phyloP scores from a whole-genome alignment of 106 monocot genomes.

The Dioscorea alata region DNA sequence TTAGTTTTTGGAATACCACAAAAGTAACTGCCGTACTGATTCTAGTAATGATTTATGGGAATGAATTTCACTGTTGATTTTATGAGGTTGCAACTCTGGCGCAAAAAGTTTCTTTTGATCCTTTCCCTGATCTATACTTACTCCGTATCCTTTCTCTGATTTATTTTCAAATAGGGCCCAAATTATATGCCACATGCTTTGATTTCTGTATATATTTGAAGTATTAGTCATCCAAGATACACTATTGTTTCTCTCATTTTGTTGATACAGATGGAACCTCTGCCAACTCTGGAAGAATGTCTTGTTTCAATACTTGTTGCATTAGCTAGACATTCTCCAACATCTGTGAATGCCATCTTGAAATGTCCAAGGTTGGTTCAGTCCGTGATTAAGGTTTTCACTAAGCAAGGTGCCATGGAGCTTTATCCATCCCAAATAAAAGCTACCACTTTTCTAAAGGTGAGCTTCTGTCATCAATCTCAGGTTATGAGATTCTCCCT shows the following conservation, averaged over 20 bases:
- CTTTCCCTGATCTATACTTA: too few species aligned
- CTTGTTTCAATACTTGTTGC: slow-evolving; percentile 80
- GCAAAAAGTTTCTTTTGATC: too few species aligned
- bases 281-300: slow-evolving; percentile 67
- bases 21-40: too few species aligned
- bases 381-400: slow-evolving; percentile 47
- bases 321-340: slow-evolving; percentile 83
- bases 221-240: neutral
- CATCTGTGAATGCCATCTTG: slow-evolving; percentile 74
- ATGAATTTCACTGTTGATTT: too few species aligned
- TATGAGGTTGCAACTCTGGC: too few species aligned
- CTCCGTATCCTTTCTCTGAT: too few species aligned
- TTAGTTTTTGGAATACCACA: too few species aligned
- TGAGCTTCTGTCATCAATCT: slow-evolving; percentile 13
- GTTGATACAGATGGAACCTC: slow-evolving; percentile 68
- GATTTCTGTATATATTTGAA: too few species aligned
- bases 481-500: too few species aligned
- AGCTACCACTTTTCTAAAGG: slow-evolving; percentile 67
- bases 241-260: slow-evolving; percentile 1
- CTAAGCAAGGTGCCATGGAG: slow-evolving; percentile 34
- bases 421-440: slow-evolving; percentile 56
- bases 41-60: too few species aligned
- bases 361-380: slow-evolving; percentile 72
- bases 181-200: too few species aligned
- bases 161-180: too few species aligned